Percentiles rank a stretch among this genome's conserved stretches.
Evolutionary conservation across 345 rosid species (phyloP).

Genomic region (Eucalyptus tenuipes): DNA sequence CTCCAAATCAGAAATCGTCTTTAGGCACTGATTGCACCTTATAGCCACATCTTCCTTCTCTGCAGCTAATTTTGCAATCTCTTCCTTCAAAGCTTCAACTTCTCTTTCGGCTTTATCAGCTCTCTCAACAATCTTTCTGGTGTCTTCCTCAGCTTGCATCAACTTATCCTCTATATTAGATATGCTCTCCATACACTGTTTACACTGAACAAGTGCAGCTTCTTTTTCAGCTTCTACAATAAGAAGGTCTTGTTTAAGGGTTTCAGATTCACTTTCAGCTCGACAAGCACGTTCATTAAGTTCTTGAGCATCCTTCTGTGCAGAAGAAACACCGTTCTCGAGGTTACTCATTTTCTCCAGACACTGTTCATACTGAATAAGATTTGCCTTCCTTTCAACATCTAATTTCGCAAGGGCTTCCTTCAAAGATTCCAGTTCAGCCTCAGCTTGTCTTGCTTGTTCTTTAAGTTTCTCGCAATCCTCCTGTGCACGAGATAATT

Average conservation of each 20-base stretch:
- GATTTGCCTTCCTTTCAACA: conserved; percentile 47
- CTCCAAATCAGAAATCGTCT: conserved; percentile 58
- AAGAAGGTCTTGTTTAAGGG: conserved; percentile 44
- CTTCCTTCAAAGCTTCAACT: conserved; percentile 57
- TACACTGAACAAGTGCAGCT: conserved; percentile 39
- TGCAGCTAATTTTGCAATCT: conserved; percentile 34
- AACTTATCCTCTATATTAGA: conserved; percentile 50
- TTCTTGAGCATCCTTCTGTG: conserved; percentile 51
- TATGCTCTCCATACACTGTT: conserved; percentile 43
- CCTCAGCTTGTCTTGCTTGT: conserved; percentile 67
- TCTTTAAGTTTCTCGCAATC: conserved; percentile 48
- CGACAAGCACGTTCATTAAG: conserved; percentile 41
- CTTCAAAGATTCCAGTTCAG: conserved; percentile 59
- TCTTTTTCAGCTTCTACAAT: conserved; percentile 61
- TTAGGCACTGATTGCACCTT: conserved; percentile 67
- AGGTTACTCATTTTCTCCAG: conserved; percentile 51
- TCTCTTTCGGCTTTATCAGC: conserved; percentile 63
- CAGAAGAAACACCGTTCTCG: conserved; percentile 37
- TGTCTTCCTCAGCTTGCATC: conserved; percentile 47
- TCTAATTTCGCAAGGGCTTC: conserved; percentile 48
- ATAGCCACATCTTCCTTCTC: conserved; percentile 61
- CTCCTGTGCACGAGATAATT: conserved; percentile 58
- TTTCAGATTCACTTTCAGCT: conserved; percentile 47
- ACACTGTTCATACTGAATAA: conserved; percentile 65
- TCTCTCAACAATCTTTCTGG: conserved; percentile 26